Percentiles rank a stretch among this genome's conserved stretches.
Evolutionary conservation across 768 basidiomycete species (phyloP).

Genomic region (Phanerochaete sordida): DNA sequence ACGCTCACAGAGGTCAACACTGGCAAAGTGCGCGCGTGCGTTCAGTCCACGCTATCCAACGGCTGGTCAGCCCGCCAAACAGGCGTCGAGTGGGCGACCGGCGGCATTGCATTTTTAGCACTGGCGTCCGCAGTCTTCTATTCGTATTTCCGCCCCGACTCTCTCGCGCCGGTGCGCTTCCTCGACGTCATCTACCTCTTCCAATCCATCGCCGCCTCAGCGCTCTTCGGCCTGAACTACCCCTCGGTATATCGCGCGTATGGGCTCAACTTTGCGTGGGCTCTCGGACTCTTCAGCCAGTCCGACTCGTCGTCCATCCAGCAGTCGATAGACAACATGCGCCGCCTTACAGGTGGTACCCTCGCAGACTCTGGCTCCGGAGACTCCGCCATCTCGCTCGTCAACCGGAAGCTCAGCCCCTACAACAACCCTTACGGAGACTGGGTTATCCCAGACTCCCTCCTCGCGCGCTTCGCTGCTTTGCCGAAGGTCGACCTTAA

Average conservation of each 20-base stretch:
- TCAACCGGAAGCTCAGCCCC: conserved; percentile 80
- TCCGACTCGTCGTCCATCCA: conserved; percentile 62
- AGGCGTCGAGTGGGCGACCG: conserved; percentile 77
- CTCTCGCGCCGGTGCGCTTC: conserved; percentile 70
- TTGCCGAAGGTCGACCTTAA: conserved; percentile 19
- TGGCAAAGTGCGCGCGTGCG: conserved; percentile 76
- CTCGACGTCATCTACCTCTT: conserved; percentile 80
- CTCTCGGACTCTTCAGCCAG: conserved; percentile 66
- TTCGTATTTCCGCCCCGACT: conserved; percentile 44
- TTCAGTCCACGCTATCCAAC: conserved; percentile 90
- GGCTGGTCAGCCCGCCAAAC: conserved; percentile 78
- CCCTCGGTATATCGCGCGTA: conserved; percentile 80
- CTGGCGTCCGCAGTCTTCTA: conserved; percentile 51
- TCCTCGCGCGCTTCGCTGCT: conserved; percentile 13
- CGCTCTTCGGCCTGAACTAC: conserved; percentile 83
- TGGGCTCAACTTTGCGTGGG: conserved; percentile 86
- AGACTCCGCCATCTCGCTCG: conserved; percentile 64
- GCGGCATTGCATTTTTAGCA: conserved; percentile 59
- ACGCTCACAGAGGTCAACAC: conserved; percentile 66
- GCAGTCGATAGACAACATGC: conserved; percentile 75
- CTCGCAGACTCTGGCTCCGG: conserved; percentile 53
- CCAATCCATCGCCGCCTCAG: conserved; percentile 80
- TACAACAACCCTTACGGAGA: conserved; percentile 47
- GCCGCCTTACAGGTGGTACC: conserved; percentile 76
- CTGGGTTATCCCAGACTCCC: conserved; percentile 7